These are phyloP conservation scores for Coprinopsis cinerea DNA, from an alignment of 768 basidiomycete species.

Conservation along the genomic window DNA sequence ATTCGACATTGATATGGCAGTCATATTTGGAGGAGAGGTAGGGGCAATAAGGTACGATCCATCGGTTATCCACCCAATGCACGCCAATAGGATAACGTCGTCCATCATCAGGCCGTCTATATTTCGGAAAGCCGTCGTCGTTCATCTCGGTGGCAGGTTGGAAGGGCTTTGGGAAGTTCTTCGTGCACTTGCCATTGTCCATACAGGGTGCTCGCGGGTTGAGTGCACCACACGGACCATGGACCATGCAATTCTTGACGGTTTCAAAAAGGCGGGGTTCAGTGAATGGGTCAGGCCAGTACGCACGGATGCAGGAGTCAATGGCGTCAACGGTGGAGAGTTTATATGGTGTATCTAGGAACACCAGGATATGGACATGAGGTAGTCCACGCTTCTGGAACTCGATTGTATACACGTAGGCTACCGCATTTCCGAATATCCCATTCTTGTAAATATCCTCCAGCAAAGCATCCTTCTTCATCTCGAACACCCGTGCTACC, in stretches of 20 bases:
- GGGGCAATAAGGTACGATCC: constrained; percentile 37
- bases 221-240: constrained; percentile 38
- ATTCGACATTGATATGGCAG: constrained; percentile 49
- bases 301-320: constrained; percentile 33
- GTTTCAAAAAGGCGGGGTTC: constrained; percentile 34
- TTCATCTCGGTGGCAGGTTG: constrained; percentile 25
- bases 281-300: constrained; percentile 35
- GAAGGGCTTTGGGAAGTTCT: constrained; percentile 39
- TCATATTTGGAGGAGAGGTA: constrained; percentile 28
- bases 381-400: constrained; percentile 51
- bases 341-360: constrained; percentile 28
- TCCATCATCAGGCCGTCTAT: constrained; percentile 30
- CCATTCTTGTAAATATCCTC: constrained; percentile 30
- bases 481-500: constrained; percentile 39
- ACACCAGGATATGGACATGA: constrained; percentile 46
- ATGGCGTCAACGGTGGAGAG: constrained; percentile 31
- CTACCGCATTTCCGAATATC: constrained; percentile 36
- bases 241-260: constrained; percentile 38
- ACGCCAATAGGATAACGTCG: not conserved
- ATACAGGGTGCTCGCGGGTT: constrained; percentile 33
- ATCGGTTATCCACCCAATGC: constrained; percentile 26
- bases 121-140: constrained; percentile 35
- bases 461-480: constrained; percentile 35
- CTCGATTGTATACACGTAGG: constrained; percentile 44
- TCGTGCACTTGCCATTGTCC: constrained; percentile 34